These are phyloP conservation scores for Cutaneotrichosporon mucoides DNA, from an alignment of 1,284 basidiomycete species.

Conservation along the genomic window DNA sequence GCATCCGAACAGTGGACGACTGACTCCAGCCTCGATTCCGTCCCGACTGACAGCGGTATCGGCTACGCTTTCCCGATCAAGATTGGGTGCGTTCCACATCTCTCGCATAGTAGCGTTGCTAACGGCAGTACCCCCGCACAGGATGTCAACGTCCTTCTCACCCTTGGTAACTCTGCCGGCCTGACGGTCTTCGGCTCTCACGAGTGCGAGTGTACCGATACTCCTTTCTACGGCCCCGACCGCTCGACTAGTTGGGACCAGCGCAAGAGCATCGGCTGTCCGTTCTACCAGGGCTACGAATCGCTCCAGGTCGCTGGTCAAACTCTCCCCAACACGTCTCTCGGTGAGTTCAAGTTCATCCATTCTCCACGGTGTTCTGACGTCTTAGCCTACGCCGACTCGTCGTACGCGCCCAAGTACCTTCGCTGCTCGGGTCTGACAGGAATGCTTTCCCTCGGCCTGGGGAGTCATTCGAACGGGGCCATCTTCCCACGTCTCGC, in stretches of 20 bases:
- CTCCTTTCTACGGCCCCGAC: background rate
- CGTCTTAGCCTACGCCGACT: background rate
- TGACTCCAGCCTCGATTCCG: no score
- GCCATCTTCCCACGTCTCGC: background rate
- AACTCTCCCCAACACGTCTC: background rate
- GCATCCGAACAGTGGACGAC: no score
- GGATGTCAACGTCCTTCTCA: background rate
- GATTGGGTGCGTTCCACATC: no score
- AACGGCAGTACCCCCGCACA: background rate
- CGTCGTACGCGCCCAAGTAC: background rate
- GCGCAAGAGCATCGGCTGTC: background rate
- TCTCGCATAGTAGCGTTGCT: no score
- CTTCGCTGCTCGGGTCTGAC: background rate
- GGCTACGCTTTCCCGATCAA: no score
- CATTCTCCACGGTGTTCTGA: background rate
- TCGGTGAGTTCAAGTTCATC: background rate
- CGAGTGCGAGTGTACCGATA: background rate
- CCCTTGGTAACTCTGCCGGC: background rate
- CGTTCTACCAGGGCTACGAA: background rate
- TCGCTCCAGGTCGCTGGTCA: background rate
- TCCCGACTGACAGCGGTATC: no score
- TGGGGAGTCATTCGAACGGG: background rate
- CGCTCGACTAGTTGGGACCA: background rate
- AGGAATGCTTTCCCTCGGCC: background rate
- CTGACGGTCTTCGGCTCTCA: background rate